These are phyloP conservation scores for Musa acuminata DNA, from an alignment of 176 grass and related monocot species.

Conservation along the genomic window DNA sequence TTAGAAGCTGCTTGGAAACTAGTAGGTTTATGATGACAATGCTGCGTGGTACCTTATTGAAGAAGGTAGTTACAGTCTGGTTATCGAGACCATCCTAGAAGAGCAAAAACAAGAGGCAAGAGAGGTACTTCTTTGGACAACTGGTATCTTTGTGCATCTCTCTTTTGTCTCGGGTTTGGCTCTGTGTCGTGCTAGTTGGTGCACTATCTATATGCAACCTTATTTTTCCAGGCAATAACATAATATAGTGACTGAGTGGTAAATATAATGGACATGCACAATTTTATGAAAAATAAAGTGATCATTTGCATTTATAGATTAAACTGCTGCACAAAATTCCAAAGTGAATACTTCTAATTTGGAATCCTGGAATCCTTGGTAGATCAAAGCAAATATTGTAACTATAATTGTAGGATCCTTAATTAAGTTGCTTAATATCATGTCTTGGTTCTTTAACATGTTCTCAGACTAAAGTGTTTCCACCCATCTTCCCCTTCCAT, in stretches of 20 bases:
- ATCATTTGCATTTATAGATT: too few relatives aligned
- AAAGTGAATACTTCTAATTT: neutral
- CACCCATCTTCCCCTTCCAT: neutral
- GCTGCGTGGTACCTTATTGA: constrained; percentile 11
- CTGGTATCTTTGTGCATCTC: neutral
- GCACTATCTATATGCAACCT: neutral
- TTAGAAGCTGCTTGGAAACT: neutral
- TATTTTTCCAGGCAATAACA: neutral
- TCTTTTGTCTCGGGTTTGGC: neutral
- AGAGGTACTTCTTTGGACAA: neutral
- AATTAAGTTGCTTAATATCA: neutral
- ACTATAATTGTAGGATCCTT: neutral
- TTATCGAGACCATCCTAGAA: constrained; percentile 18
- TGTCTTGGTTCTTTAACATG: neutral
- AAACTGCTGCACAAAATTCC: too few relatives aligned
- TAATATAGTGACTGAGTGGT: neutral
- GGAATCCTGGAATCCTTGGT: neutral
- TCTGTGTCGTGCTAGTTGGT: neutral
- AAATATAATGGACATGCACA: too few relatives aligned
- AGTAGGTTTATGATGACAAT: constrained; percentile 16
- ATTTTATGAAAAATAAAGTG: too few relatives aligned
- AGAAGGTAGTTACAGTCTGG: constrained; percentile 17
- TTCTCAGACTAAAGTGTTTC: neutral
- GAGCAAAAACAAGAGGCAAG: constrained; percentile 8
- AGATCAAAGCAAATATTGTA: neutral